Base-by-base conservation (phyloP, 768 basidiomycete genomes). In the Tubosaeta sp. region DNA sequence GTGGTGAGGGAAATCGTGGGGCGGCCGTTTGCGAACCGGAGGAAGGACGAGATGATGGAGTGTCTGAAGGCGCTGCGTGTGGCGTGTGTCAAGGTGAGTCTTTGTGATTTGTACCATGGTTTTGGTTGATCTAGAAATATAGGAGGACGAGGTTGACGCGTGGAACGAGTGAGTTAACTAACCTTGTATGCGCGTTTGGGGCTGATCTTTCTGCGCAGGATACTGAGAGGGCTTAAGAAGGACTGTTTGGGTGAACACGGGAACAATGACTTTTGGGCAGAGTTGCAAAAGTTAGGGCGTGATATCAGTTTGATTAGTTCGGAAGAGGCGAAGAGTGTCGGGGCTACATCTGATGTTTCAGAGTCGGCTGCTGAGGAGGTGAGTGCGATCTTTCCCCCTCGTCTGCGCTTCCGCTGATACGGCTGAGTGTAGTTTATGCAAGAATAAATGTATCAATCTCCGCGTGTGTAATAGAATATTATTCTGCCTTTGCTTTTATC, bases 81-180 rank as follows among this genome's bases (percentile, higher is more conserved):
- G 46, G 78, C 80, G 4, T 87, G 83, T 22, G 65, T 90, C 56
- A 76, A 76, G 71, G 87, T 86, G 52, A 44, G 78, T 63, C n/a
- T n/a, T 24, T 25, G 22, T 4, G 38, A 41, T 10, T 46, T n/a
- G 24, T 21, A 35, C 38, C 11, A 19, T 14, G 25, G 19, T 24
- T 45, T n/a, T 34, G 12, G 29, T 16, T 22, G 36, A 35, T 53
- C 13, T 8, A 18, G 25, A 39, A 12, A n/a, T 29, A n/a, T 12
- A 90, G 82, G 87, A 91, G 69, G 87, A 91, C 65, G 88, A 92
- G 65, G 80, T 91, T 32, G 85, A 87, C 40, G 79, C 79, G 29
- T 93, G 90, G 90, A 92, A 93, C 68, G 69, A 62, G 85, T 86
- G 56, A 57, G 79, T 21, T 13, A 19, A 24, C 2, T 18, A 47